Evolutionary conservation across 192 early-diverging fungal genomes (phyloP).

Genomic region (Coemansia sp.): DNA sequence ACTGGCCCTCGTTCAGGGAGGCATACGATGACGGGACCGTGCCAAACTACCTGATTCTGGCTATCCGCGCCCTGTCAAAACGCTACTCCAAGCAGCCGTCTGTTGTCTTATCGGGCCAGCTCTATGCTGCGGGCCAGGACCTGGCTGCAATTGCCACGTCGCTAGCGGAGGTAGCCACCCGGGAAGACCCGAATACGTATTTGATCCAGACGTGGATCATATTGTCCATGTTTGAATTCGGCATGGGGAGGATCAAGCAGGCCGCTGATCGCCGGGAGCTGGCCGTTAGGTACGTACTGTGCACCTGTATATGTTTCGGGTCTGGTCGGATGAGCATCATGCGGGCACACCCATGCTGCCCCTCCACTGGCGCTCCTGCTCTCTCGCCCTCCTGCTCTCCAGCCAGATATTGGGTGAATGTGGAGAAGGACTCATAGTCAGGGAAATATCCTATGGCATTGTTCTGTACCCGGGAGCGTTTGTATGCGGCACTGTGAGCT

Average conservation of each 20-base stretch:
- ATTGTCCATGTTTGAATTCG: constrained; percentile 49
- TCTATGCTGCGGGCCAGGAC: constrained; percentile 45
- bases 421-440: no score
- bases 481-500: no score
- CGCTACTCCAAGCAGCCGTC: constrained; percentile 51
- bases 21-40: constrained; percentile 50
- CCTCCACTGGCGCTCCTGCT: no score
- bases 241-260: constrained; percentile 44
- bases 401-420: no score
- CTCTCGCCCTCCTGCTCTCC: no score
- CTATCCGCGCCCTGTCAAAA: constrained; percentile 47
- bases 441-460: no score
- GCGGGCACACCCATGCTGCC: no score
- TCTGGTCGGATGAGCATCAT: no score
- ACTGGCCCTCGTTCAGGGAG: constrained; percentile 51
- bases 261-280: constrained; percentile 48
- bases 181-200: constrained; percentile 50
- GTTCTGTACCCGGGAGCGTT: no score
- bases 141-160: constrained; percentile 48
- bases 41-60: constrained; percentile 49
- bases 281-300: constrained; percentile 41
- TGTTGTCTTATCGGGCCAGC: constrained; percentile 40
- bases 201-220: constrained; percentile 50
- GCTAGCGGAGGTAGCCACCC: constrained; percentile 45
- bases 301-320: no score